A percentile compares a stretch with the other conserved stretches of the same genome.
Conservation (phyloP, 2,329 filamentous ascomycete genomes). For the Plectosphaerella sp. region DNA sequence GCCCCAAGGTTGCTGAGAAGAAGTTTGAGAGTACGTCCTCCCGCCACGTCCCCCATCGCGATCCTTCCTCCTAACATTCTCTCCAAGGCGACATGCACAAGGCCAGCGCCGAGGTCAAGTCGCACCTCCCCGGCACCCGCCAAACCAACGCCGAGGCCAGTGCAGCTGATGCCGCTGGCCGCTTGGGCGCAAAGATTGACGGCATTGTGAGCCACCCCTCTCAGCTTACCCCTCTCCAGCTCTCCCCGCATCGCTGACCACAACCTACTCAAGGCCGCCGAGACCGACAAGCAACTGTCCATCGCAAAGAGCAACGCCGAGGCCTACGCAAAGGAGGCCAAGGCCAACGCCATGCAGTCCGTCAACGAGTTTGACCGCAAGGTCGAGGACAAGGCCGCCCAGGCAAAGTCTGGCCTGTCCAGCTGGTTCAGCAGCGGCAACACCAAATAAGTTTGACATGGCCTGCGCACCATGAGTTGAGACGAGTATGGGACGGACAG, state of each 20-base stretch:
- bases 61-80: neutral
- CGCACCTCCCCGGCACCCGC: slow-evolving; percentile 55
- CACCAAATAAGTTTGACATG: neutral
- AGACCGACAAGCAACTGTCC: slow-evolving; percentile 58
- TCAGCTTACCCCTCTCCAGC: neutral
- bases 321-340: slow-evolving; percentile 56
- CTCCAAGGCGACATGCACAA: slow-evolving; percentile 73
- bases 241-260: neutral
- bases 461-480: neutral
- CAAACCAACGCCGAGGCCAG: slow-evolving; percentile 61
- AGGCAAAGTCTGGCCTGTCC: slow-evolving; percentile 80
- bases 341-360: slow-evolving; percentile 63
- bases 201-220: slow-evolving; percentile 51
- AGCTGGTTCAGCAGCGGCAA: slow-evolving; percentile 71
- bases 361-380: slow-evolving; percentile 80
- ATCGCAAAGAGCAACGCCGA: slow-evolving; percentile 59
- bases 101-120: slow-evolving; percentile 61
- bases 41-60: neutral
- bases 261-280: slow-evolving; percentile 47
- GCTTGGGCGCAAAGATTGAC: slow-evolving; percentile 63
- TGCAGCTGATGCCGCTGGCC: slow-evolving; percentile 40
- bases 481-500: neutral
- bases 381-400: slow-evolving; percentile 70
- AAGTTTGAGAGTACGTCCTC: slow-evolving; percentile 69
- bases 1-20: slow-evolving; percentile 78